phyloP scores from a whole-genome alignment of 805 yeast species.

The Cyberlindnera mississippiensis region DNA sequence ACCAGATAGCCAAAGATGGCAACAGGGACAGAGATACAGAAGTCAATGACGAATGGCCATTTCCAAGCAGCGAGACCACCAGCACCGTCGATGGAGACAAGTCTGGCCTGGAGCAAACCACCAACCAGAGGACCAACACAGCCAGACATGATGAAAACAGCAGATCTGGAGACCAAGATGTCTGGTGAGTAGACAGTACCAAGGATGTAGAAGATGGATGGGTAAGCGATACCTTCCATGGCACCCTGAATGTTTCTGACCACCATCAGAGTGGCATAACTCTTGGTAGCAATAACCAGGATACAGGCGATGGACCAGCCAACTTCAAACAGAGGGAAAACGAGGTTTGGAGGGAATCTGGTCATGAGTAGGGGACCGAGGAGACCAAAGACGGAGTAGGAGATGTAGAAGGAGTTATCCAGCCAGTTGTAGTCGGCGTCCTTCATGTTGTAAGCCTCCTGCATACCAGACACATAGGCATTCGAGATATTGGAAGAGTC shows the following conservation, averaged over 20 bases:
- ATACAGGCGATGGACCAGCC: constrained; percentile 14
- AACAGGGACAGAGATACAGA: constrained; percentile 43
- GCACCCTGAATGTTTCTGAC: constrained; percentile 13
- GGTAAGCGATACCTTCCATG: constrained; percentile 18
- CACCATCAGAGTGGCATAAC: constrained; percentile 7
- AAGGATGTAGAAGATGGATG: constrained; percentile 16
- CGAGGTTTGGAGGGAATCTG: constrained; percentile 7
- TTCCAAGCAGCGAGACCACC: constrained; percentile 32
- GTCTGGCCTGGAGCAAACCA: constrained; percentile 44
- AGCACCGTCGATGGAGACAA: constrained; percentile 34
- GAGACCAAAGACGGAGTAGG: constrained; percentile 10
- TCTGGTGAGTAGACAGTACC: constrained; percentile 15
- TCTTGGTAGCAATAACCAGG: constrained; percentile 10
- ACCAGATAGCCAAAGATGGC: constrained; percentile 46
- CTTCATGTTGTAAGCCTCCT: constrained; percentile 43
- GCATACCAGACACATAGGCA: constrained; percentile 58
- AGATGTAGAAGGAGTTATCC: constrained; percentile 11
- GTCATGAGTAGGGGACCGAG: constrained; percentile 12
- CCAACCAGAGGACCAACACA: constrained; percentile 15
- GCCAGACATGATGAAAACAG: constrained; percentile 16
- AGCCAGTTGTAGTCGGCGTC: constrained; percentile 14
- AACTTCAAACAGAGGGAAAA: constrained; percentile 10
- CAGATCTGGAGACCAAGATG: constrained; percentile 16
- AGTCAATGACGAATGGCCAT: constrained; percentile 44
- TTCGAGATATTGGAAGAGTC: constrained; percentile 31